These are phyloP conservation scores for Erodium texanum DNA, from an alignment of 441 rosid species.

Conservation along the genomic window DNA sequence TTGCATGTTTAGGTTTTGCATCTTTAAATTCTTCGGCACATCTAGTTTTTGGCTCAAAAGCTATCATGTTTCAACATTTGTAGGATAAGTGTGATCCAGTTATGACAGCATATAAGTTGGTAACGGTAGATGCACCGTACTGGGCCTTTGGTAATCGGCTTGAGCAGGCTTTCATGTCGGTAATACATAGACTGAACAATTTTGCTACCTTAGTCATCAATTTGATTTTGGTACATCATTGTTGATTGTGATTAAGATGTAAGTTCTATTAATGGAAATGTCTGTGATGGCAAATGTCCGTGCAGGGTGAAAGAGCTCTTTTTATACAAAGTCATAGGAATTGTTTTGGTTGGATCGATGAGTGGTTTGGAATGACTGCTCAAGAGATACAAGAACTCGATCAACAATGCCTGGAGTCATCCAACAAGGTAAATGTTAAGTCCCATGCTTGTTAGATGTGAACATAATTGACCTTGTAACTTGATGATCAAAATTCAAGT, in stretches of 20 bases:
- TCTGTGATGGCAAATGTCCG: too few species aligned
- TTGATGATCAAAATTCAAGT: too few species aligned
- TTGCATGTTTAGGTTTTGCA: too few species aligned
- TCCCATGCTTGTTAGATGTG: too few species aligned
- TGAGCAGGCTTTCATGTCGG: conserved; percentile 56
- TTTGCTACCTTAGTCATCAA: neutral
- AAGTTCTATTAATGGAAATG: too few species aligned
- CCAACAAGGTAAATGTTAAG: neutral
- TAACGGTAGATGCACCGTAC: conserved; percentile 60
- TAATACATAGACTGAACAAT: conserved; percentile 18
- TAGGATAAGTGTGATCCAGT: conserved; percentile 53
- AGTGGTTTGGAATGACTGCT: conserved; percentile 53
- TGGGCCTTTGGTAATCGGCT: conserved; percentile 69
- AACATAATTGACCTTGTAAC: too few species aligned
- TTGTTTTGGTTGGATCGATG: conserved; percentile 62
- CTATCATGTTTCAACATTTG: conserved; percentile 14
- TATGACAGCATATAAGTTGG: conserved; percentile 66
- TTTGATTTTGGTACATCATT: neutral
- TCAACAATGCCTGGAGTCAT: neutral
- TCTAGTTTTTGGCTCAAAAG: neutral
- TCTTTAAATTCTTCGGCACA: too few species aligned
- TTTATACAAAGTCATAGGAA: conserved; percentile 51
- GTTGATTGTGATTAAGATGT: neutral
- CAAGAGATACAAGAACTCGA: conserved; percentile 42
- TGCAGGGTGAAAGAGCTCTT: conserved; percentile 54